Percentiles rank a stretch among this genome's conserved stretches.
These are phyloP conservation scores for Alternaria triticimaculans DNA, from an alignment of 2,329 filamentous ascomycete species.

Conservation along the genomic window DNA sequence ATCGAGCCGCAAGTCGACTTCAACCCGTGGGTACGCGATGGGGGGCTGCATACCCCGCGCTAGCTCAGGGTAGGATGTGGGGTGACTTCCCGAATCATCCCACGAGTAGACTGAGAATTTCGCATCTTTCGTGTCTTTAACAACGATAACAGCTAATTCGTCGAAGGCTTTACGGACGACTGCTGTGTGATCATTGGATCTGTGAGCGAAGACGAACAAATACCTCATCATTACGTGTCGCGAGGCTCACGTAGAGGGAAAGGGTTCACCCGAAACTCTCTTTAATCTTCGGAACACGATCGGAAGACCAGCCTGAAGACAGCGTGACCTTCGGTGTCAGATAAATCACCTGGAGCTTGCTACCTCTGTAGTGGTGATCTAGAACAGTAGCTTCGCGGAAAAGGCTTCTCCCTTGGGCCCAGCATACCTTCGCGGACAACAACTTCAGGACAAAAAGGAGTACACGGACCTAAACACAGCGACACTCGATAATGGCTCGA, in stretches of 20 bases:
- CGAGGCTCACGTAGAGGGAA: constrained; percentile 4
- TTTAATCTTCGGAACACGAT: not conserved
- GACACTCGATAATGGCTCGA: constrained; percentile 18
- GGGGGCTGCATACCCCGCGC: constrained; percentile 28
- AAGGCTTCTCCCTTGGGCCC: not conserved
- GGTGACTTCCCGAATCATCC: constrained; percentile 8
- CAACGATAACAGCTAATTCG: not conserved
- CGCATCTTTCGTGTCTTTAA: not conserved
- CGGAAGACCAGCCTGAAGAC: not conserved
- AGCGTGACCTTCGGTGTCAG: constrained; percentile 7
- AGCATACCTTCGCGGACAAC: not conserved
- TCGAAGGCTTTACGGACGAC: not conserved
- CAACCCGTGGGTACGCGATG: constrained; percentile 9
- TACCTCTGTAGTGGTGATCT: not conserved
- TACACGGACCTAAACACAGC: not conserved
- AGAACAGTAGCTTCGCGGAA: not conserved
- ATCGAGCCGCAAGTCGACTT: constrained; percentile 1
- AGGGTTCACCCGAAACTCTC: constrained; percentile 17
- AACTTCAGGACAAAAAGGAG: not conserved
- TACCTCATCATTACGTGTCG: not conserved
- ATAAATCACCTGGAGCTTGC: constrained; percentile 5
- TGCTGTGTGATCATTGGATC: not conserved
- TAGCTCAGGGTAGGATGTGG: constrained; percentile 26
- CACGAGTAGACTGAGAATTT: not conserved
- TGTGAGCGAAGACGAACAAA: not conserved